Base-by-base conservation (phyloP, 2,329 filamentous ascomycete genomes). In the Epichloe bromicola region DNA sequence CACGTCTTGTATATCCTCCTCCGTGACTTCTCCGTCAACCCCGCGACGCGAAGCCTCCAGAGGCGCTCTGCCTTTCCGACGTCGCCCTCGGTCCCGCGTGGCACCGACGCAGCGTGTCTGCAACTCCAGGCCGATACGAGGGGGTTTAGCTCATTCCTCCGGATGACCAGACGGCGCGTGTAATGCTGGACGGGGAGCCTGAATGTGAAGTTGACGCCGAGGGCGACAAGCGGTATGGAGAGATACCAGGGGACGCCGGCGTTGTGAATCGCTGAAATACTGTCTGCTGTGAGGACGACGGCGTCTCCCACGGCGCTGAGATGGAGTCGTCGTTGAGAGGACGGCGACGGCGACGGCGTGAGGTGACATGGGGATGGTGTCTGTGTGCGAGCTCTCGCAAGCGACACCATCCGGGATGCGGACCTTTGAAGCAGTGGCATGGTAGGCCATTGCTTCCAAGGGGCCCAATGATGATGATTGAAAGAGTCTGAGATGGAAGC, bases 211-310 rank as follows among this genome's bases (percentile, higher is more conserved):
- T 69, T 74, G 58, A 78, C 62, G 44, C 64, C 60, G 2, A 78
- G 54, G 6, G 75, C 74, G 14, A 75, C 63, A n/a, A 75, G 64
- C 4, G 78, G 76, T 45, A 81, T 75, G 30, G 71, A 68, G 34
- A 78, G 55, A 56, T 68, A 78, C 78, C 78, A 81, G 1, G 76
- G 75, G 1, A 74, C 59, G 38, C 70, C 69, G 23, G 67, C 66
- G 46, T 59, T 51, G 58, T 81, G 76, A 10, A 74, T 49, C 44
- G 63, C 63, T 37, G 68, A 60, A 47, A 80, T 67, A 53, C 68
- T 58, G 48, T 71, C 61, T 34, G 74, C 70, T 3, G 73, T 66
- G 46, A 61, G 56, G 26, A 69, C 59, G 49, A 75, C 60, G 39
- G 59, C 58, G n/a, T 65, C 61, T 8, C 59, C 61, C 19, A 67